Base-by-base conservation (phyloP, 805 yeast genomes). In the Zygosaccharomyces bailii region DNA sequence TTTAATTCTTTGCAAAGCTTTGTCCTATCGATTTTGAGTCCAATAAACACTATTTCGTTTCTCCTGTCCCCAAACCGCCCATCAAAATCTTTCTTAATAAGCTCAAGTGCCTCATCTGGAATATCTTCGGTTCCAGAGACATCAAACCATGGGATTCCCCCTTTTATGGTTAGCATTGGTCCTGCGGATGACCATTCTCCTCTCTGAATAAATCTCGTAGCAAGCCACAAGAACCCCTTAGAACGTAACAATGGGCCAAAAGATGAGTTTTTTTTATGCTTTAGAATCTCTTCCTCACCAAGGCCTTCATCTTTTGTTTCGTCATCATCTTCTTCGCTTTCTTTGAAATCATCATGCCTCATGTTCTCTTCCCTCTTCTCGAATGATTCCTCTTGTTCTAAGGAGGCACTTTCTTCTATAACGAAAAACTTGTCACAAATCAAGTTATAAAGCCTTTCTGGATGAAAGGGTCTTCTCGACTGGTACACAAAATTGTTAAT, bases 181-280 rank as follows among this genome's bases (percentile, higher is more conserved):
- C 75, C 74, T 0, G 74, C 75, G 35, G 71, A 68, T 1, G 71
- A 65, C 74, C 74, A 70, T 53, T 71, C 74, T 14, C 74, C 74
- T 44, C 71, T 53, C 34, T 66, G 55, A n/a, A 70, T 61, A 42
- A 60, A 53, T 43, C 74, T 57, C 1, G 73, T 59, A 4, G 75
- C 75, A 13, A 72, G 53, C 76, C 76, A 72, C 46, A 72, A 61
- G 54, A 69, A 70, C 1, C 75, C 75, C 49, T 72, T 71, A 5
- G 74, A 67, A 6, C 75, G 62, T 21, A 72, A 49, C 14, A 72
- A 50, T 8, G 67, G 59, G 1, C 67, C 68, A 43, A 72, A 71
- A 1, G 64, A 56, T 2, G 74, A 70, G 5, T 48, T 53, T 25
- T 61, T 57, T 45, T 68, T 71, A 54, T 70, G 70, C 10, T 57